A percentile compares a stretch with the other conserved stretches of the same genome.
These are phyloP conservation scores for Boletus subcaerulescens DNA, from an alignment of 768 basidiomycete genomes.

Conservation along the genomic window DNA sequence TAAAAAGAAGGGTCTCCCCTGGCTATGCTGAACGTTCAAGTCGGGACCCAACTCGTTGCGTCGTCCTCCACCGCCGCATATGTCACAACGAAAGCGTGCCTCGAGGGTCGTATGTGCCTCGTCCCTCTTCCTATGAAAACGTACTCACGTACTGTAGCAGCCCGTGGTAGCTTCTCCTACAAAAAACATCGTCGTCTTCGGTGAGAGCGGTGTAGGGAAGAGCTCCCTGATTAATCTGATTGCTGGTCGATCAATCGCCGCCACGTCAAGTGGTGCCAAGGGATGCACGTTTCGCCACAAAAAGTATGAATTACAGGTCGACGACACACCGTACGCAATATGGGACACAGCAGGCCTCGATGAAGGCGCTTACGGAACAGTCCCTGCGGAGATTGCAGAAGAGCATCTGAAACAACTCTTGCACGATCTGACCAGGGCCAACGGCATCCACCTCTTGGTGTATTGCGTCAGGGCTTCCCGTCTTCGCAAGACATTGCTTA, in stretches of 20 bases:
- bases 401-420: constrained; percentile 24
- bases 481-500: constrained; percentile 24
- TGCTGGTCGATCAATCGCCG: constrained; percentile 36
- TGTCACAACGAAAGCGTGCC: constrained; percentile 23
- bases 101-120: constrained; percentile 10
- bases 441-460: constrained; percentile 30
- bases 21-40: constrained; percentile 4
- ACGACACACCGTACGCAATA: constrained; percentile 23
- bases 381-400: constrained; percentile 31
- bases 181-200: constrained; percentile 28
- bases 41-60: constrained; percentile 5
- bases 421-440: constrained; percentile 22
- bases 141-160: constrained; percentile 9
- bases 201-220: constrained; percentile 35
- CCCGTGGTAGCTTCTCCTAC: constrained; percentile 4
- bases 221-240: constrained; percentile 45
- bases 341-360: constrained; percentile 42
- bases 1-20: constrained; percentile 18
- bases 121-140: constrained; percentile 2
- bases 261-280: constrained; percentile 30
- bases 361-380: constrained; percentile 32
- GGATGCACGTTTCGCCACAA: constrained; percentile 35
- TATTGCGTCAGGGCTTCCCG: constrained; percentile 35
- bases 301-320: constrained; percentile 27
- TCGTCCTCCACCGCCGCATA: constrained; percentile 12